These are phyloP conservation scores for Trichoderma aggressivum DNA, from an alignment of 2,329 filamentous ascomycete genomes.

Conservation along the genomic window DNA sequence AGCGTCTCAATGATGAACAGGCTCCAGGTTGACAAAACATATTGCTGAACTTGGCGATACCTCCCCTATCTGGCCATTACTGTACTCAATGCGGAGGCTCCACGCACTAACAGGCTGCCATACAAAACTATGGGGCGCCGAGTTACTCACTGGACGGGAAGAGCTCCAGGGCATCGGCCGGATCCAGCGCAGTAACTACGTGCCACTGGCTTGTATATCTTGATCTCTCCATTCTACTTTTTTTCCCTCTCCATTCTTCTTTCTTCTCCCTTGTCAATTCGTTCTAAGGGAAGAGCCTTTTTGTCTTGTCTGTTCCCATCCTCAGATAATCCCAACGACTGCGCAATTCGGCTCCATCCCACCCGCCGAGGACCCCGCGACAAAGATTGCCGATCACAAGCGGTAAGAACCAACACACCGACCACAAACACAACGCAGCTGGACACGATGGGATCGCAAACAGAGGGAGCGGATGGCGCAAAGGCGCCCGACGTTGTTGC, in stretches of 20 bases:
- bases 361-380: conserved; percentile 12
- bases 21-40: background rate
- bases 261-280: background rate
- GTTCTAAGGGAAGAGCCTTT: no score
- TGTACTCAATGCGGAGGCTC: background rate
- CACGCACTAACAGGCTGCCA: conserved; percentile 2
- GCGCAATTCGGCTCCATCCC: background rate
- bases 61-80: background rate
- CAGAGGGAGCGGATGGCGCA: background rate
- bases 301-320: background rate
- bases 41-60: background rate
- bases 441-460: conserved; percentile 6
- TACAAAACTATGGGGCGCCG: background rate
- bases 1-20: background rate
- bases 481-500: conserved; percentile 23
- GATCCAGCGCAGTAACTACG: background rate
- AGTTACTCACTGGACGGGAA: background rate
- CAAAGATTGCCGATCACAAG: conserved; percentile 6
- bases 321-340: background rate
- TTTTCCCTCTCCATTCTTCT: background rate
- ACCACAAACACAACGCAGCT: background rate
- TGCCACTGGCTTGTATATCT: background rate
- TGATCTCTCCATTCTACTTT: background rate
- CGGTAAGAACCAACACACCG: background rate
- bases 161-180: background rate